A percentile compares a stretch with the other conserved stretches of the same genome.
These are phyloP conservation scores for Fusarium nisikadoi DNA, from an alignment of 2,329 filamentous ascomycete species.

Conservation along the genomic window DNA sequence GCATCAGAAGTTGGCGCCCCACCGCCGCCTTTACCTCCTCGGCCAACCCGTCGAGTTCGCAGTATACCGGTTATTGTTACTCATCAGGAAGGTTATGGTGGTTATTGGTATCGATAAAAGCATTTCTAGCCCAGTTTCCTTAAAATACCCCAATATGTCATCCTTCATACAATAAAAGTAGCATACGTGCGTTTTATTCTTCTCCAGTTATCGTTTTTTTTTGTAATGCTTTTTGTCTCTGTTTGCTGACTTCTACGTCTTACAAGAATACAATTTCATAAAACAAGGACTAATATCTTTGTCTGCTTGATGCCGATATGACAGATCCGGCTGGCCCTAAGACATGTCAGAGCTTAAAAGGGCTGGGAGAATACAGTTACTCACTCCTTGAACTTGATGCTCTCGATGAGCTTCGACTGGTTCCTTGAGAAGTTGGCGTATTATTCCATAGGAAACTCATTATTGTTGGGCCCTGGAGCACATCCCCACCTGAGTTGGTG, in stretches of 20 bases:
- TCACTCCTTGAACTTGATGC: conserved; percentile 45
- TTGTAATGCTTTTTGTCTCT: background rate
- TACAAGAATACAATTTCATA: background rate
- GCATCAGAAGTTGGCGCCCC: conserved; percentile 39
- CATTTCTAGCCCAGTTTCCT: conserved; percentile 23
- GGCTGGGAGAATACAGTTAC: conserved; percentile 22
- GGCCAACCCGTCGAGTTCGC: conserved; percentile 39
- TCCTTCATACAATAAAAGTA: conserved; percentile 23
- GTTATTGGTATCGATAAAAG: conserved; percentile 38
- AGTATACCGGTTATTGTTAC: conserved; percentile 47
- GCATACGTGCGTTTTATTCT: conserved; percentile 21
- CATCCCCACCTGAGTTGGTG: conserved; percentile 42
- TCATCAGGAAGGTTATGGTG: conserved; percentile 42
- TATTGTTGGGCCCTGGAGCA: conserved; percentile 47
- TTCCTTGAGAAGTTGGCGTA: conserved; percentile 30
- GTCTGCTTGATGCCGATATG: conserved; percentile 31
- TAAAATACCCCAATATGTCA: conserved; percentile 24
- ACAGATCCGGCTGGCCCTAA: conserved; percentile 38
- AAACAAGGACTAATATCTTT: conserved; percentile 25
- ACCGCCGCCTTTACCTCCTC: conserved; percentile 42
- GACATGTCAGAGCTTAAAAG: conserved; percentile 46
- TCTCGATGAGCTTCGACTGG: conserved; percentile 34
- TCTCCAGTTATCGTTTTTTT: background rate
- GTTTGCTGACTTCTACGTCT: conserved; percentile 12
- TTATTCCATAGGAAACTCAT: conserved; percentile 50